These are phyloP conservation scores for Cordia subcordata DNA, from an alignment of 257 asterid genomes.

Conservation along the genomic window DNA sequence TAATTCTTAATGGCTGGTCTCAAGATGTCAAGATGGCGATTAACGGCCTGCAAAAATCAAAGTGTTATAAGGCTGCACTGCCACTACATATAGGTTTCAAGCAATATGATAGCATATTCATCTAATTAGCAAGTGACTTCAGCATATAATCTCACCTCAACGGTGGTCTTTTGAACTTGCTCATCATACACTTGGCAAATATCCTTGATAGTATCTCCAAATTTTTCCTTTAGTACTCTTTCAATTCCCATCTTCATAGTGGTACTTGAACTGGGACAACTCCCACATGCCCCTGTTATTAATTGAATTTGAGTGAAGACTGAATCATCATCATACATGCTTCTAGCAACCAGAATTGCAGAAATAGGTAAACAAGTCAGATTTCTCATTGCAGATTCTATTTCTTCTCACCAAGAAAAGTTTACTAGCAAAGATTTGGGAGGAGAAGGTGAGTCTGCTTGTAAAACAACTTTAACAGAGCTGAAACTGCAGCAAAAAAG, in stretches of 20 bases:
- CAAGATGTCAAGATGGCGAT: conserved; percentile 64
- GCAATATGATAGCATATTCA: no score
- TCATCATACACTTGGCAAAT: conserved; percentile 68
- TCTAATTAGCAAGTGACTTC: no score
- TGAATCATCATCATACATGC: conserved; percentile 6
- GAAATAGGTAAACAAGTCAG: not conserved
- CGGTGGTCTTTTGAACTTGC: conserved; percentile 35
- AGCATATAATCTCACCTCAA: conserved; percentile 43
- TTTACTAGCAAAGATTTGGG: no score
- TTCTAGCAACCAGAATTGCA: not conserved
- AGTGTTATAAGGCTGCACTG: not conserved
- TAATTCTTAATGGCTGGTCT: conserved; percentile 88
- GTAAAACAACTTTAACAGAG: no score
- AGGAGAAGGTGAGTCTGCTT: no score
- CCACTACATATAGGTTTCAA: not conserved
- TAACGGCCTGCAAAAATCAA: conserved; percentile 56
- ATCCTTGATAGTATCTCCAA: conserved; percentile 76
- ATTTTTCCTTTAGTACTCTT: conserved; percentile 80
- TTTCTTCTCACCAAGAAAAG: no score
- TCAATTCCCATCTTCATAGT: conserved; percentile 95
- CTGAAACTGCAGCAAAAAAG: no score
- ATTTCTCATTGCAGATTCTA: not conserved
- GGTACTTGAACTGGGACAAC: conserved; percentile 89
- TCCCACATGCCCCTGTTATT: conserved; percentile 69
- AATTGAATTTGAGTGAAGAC: conserved; percentile 7